Evolutionary conservation across 2,329 filamentous ascomycete genomes (phyloP), one percentile per base, ranked within the genome.

Genomic region (Colletotrichum somersetense): DNA sequence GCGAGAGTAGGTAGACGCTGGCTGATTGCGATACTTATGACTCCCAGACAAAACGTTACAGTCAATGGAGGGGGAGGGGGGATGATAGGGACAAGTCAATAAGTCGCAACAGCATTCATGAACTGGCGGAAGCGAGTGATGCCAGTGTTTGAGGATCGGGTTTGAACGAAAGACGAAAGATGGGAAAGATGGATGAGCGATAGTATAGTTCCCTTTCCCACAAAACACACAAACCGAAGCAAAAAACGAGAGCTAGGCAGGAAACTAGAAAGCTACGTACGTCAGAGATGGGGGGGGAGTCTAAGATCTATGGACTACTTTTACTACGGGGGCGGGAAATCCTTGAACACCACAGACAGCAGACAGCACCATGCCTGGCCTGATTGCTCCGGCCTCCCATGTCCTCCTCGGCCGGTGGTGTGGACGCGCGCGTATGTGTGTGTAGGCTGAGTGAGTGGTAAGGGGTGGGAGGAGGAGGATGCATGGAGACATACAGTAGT

Each of bases 81-180:
- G 35, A 26, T 26, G 35, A 16, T 20, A 42, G 46, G 35, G 50
- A 65, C 46, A 44, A 70, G 66, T 56, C 58, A 56, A 50, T 23
- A 26, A 20, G 66, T 57, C 56, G 55, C 40, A 44, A 65, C 48
- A 70, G 44, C 42, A 56, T 26, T 70, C 59, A 62, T 59, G 14
- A 56, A 72, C 70, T 50, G 66, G 70, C 70, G 30, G 50, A 70
- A 72, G 70, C 70, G 70, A 72, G 66, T 55, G 70, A 72, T 61
- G 66, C 70, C 66, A 63, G 70, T 65, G 66, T 65, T 58, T 46
- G 57, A 30, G 66, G 46, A 10, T 53, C 11, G 40, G 20, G 20
- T n/a, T 61, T 69, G 70, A 72, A 59, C 70, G 70, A 72, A 14
- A 52, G 70, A 72, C 69, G 44, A 68, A n/a, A 66, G 67, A 67